Base-by-base conservation (phyloP, 768 basidiomycete genomes). In the Serendipita sp. region DNA sequence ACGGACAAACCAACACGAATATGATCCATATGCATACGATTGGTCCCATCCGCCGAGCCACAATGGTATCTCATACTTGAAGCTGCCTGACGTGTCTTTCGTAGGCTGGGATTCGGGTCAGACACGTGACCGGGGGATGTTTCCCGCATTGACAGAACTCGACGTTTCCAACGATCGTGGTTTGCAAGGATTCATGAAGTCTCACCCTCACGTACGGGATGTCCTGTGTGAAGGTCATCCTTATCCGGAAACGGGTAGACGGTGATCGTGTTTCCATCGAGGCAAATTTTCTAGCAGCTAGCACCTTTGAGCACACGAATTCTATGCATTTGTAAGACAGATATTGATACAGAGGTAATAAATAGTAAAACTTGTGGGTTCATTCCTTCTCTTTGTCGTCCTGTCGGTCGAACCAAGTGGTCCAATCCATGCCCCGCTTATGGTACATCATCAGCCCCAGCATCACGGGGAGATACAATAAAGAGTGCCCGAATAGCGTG, bases 371-470 rank as follows among this genome's bases (percentile, higher is more conserved):
- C 48, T 50, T 13, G 40, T 40, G 6, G 2, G 13, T 40, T 50
- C n/a, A 5, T 31, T 50, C n/a, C 48, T 50, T 5, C n/a, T 18
- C 48, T n/a, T n/a, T 50, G n/a, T 8, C 6, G 5, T 18, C 48
- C 48, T 50, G n/a, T 11, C 27, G 27, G 5, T 33, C 48, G n/a
- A 53, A 10, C 65, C 68, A 65, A 10, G 66, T 55, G 23, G 27
- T 68, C 90, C 89, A 92, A 67, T 87, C 84, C 68, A 88, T 76
- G 0, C 88, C 87, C 69, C 86, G 83, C 76, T 97, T 97, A 74
- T 95, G 92, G 64, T 88, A 76, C 90, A 99, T 92, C 88, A 94
- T 92, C 68, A 98, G 76, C 2, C 84, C 91, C 66, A 98, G 77
- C 3, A 97, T 77, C 3, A 87, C 86, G 0, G 95, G 95, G 45